phyloP scores from a whole-genome alignment of 176 grass and related monocot genomes.

The Phragmites australis region DNA sequence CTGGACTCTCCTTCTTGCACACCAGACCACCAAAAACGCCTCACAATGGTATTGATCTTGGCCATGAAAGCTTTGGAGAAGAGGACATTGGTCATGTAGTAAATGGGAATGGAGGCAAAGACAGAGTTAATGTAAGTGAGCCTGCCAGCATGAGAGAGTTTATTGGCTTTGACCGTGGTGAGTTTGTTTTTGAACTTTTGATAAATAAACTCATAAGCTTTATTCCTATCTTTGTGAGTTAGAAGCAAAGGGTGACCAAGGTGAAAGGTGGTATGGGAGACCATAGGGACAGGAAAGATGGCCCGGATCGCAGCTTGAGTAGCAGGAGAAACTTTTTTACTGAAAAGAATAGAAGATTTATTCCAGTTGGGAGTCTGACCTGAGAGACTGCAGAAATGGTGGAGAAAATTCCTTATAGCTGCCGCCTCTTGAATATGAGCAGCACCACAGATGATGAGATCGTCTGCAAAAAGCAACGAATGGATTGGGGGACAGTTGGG shows the following conservation, averaged over 20 bases:
- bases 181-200: background rate
- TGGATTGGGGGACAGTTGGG: background rate
- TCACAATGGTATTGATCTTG: background rate
- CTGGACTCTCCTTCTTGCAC: background rate
- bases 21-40: background rate
- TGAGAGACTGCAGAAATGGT: background rate
- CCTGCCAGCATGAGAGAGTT: background rate
- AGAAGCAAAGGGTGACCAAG: background rate
- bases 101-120: background rate
- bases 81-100: background rate
- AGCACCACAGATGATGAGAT: background rate
- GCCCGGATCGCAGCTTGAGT: background rate
- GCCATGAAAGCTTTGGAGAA: background rate
- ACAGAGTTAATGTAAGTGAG: background rate
- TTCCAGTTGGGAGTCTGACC: background rate
- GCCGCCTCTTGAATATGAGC: background rate
- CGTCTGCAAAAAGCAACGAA: background rate
- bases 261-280: background rate
- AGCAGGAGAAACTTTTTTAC: background rate
- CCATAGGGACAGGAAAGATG: background rate
- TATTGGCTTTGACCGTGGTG: background rate
- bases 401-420: rapidly evolving
- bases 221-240: background rate
- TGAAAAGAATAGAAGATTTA: background rate
- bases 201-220: background rate